Conservation (phyloP, 345 rosid genomes). For the Litchi chinensis region DNA sequence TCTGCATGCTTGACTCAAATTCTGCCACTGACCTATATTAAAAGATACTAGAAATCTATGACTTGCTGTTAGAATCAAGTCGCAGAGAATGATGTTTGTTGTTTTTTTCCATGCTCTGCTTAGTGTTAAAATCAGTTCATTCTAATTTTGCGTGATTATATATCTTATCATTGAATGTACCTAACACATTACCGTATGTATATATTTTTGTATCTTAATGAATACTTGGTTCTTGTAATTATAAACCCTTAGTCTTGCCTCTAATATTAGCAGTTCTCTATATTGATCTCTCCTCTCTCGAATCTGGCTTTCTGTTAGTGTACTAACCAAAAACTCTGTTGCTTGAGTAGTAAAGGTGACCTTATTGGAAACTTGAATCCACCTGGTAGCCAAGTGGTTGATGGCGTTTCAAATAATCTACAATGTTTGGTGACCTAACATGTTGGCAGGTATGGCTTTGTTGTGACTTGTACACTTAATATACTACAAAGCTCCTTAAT, state of each 20-base stretch:
- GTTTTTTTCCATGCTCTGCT: not conserved
- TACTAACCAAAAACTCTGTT: too few species aligned
- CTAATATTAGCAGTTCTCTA: too few species aligned
- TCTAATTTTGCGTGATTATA: not conserved
- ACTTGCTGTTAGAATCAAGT: constrained; percentile 1
- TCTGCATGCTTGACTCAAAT: constrained; percentile 18
- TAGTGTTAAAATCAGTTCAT: not conserved
- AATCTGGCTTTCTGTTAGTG: too few species aligned
- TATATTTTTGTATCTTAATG: too few species aligned
- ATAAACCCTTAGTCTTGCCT: too few species aligned
- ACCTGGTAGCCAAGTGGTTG: not conserved
- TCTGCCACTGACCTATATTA: not conserved
- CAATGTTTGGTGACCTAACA: constrained; percentile 4
- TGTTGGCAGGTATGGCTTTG: constrained; percentile 1
- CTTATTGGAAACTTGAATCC: too few species aligned
- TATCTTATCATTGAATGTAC: not conserved
- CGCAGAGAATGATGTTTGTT: not conserved
- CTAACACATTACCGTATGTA: not conserved
- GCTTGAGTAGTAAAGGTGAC: too few species aligned
- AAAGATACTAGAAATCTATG: not conserved
- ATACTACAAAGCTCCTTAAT: not conserved
- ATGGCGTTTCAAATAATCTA: not conserved
- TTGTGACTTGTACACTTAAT: not conserved
- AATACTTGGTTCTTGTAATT: not conserved
- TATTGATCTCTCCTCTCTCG: too few species aligned